Conservation (phyloP, 2,329 filamentous ascomycete genomes). For the Lithohypha guttulata region DNA sequence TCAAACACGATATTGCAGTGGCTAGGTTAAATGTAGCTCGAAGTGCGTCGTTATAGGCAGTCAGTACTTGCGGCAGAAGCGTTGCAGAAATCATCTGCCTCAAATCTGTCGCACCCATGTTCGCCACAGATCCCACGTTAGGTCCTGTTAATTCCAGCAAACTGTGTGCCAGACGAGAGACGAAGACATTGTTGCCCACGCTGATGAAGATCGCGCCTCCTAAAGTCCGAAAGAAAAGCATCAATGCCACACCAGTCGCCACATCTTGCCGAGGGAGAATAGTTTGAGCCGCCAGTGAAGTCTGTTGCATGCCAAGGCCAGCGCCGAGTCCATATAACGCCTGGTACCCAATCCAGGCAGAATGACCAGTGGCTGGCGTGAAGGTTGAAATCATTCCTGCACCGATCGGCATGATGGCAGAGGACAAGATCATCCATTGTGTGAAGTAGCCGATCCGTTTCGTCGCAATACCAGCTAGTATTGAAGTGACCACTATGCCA, state of each 20-base stretch:
- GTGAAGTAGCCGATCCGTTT: slow-evolving; percentile 26
- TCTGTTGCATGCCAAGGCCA: slow-evolving; percentile 19
- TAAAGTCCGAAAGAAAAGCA: slow-evolving; percentile 21
- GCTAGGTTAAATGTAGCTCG: slow-evolving; percentile 12
- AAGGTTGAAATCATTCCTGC: slow-evolving; percentile 26
- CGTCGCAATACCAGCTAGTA: slow-evolving; percentile 21
- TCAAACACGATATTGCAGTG: slow-evolving; percentile 11
- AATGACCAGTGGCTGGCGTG: slow-evolving; percentile 18
- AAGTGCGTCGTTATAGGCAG: slow-evolving; percentile 11
- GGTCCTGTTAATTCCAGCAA: slow-evolving; percentile 3
- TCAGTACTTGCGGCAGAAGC: slow-evolving; percentile 8
- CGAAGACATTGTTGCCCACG: slow-evolving; percentile 22
- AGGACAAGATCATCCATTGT: slow-evolving; percentile 27
- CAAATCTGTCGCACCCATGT: slow-evolving; percentile 6
- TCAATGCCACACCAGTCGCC: slow-evolving; percentile 18
- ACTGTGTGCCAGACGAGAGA: slow-evolving; percentile 13
- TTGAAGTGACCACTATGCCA: slow-evolving; percentile 13
- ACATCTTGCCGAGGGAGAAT: slow-evolving; percentile 23
- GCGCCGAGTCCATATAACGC: slow-evolving; percentile 20
- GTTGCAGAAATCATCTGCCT: slow-evolving; percentile 3
- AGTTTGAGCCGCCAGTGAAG: slow-evolving; percentile 17
- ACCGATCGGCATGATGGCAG: slow-evolving; percentile 22
- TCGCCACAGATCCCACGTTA: not conserved
- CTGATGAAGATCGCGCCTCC: slow-evolving; percentile 20
- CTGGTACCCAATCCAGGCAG: slow-evolving; percentile 23